phyloP scores from a whole-genome alignment of 768 basidiomycete genomes.

The Xanthoconium purpureum region DNA sequence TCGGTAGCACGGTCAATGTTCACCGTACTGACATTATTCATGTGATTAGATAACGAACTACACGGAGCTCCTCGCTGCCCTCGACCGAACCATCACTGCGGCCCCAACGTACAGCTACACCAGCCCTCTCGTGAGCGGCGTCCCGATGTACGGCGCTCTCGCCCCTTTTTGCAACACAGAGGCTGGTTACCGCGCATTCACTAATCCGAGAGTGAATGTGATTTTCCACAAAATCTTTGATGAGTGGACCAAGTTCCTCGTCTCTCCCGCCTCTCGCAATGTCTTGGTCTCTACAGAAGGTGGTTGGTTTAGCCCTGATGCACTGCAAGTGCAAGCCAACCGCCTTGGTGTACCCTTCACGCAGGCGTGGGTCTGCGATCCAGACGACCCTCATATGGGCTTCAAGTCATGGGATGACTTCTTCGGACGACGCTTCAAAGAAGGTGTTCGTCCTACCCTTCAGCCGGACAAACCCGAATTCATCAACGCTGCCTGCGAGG shows the following conservation, averaged over 20 bases:
- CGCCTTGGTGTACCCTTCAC: constrained; percentile 32
- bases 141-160: constrained; percentile 19
- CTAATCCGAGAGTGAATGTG: constrained; percentile 41
- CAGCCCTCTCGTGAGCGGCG: constrained; percentile 20
- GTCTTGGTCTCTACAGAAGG: constrained; percentile 38
- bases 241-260: constrained; percentile 48
- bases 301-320: constrained; percentile 50
- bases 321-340: constrained; percentile 12
- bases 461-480: constrained; percentile 26
- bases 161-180: constrained; percentile 20
- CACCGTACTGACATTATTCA: background rate
- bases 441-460: constrained; percentile 40
- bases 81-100: constrained; percentile 9
- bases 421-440: constrained; percentile 40
- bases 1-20: background rate
- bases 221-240: constrained; percentile 48
- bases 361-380: constrained; percentile 41
- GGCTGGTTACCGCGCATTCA: constrained; percentile 23
- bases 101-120: constrained; percentile 12
- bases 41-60: constrained; percentile 1
- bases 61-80: constrained; percentile 6
- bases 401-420: constrained; percentile 53
- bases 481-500: constrained; percentile 55
- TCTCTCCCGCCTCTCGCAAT: constrained; percentile 38
- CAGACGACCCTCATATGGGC: constrained; percentile 39